A percentile compares a stretch with the other conserved stretches of the same genome.
Conservation (phyloP, 352 stramenopile species). For the Pythium periplocum region DNA sequence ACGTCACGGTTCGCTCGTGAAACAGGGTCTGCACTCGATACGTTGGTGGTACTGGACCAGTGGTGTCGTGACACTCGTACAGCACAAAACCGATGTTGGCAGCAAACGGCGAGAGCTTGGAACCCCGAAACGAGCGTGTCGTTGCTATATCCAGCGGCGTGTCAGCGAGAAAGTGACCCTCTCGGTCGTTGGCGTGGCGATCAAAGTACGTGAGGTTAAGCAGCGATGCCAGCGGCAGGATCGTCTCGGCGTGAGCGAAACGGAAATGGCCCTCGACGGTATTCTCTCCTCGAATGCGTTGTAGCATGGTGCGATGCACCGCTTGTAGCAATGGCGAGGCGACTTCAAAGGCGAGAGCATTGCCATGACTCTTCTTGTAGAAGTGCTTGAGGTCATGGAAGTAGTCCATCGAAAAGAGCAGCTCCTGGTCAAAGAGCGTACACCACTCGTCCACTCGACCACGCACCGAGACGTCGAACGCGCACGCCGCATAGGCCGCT, state of each 20-base stretch:
- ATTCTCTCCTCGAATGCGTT: constrained; percentile 26
- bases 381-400: constrained; percentile 86
- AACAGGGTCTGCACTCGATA: constrained; percentile 57
- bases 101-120: constrained; percentile 57
- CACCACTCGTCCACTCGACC: constrained; percentile 57
- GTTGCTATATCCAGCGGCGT: constrained; percentile 45
- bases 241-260: constrained; percentile 84
- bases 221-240: constrained; percentile 66
- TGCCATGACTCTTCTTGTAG: constrained; percentile 78
- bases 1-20: constrained; percentile 57
- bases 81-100: constrained; percentile 83
- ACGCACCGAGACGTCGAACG: constrained; percentile 69
- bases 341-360: constrained; percentile 69
- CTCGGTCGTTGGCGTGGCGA: constrained; percentile 37
- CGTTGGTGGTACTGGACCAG: neutral
- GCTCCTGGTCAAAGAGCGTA: constrained; percentile 50
- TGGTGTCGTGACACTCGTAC: constrained; percentile 41
- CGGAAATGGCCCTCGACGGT: constrained; percentile 61
- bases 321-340: constrained; percentile 64
- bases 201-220: constrained; percentile 75
- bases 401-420: constrained; percentile 79
- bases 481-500: constrained; percentile 70
- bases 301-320: constrained; percentile 51
- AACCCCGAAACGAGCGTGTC: constrained; percentile 52
- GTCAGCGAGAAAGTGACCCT: constrained; percentile 54